A percentile compares a stretch with the other conserved stretches of the same genome.
Evolutionary conservation across 352 stramenopile species (phyloP).

Genomic region (Phytophthora ramorum): DNA sequence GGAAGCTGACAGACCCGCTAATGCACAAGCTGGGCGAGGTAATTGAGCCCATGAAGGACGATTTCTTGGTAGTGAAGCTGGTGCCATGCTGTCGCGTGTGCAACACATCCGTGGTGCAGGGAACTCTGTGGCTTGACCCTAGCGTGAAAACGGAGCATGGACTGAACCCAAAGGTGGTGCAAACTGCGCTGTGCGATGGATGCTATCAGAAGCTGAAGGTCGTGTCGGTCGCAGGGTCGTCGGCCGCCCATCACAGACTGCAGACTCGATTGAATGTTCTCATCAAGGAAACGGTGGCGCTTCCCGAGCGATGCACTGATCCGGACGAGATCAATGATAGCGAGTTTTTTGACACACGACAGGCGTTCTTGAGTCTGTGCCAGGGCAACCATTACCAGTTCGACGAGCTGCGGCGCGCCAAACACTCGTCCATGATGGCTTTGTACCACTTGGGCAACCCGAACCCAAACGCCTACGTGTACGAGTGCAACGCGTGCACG

Average conservation of each 20-base stretch:
- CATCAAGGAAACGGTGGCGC: constrained; percentile 59
- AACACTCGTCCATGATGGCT: constrained; percentile 99
- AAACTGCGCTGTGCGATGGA: constrained; percentile 77
- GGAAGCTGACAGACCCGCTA: constrained; percentile 75
- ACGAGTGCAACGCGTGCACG: constrained; percentile 88
- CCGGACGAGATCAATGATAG: constrained; percentile 87
- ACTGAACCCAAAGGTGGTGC: constrained; percentile 70
- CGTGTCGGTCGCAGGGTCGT: constrained; percentile 35
- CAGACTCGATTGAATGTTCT: constrained; percentile 61
- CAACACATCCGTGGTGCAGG: constrained; percentile 78
- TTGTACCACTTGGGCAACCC: constrained; percentile 99
- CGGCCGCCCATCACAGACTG: constrained; percentile 48
- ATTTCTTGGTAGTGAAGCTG: constrained; percentile 90
- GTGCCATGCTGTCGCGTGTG: constrained; percentile 85
- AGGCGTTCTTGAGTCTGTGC: constrained; percentile 98
- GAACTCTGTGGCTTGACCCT: constrained; percentile 69
- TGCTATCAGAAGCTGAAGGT: constrained; percentile 80
- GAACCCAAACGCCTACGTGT: constrained; percentile 88
- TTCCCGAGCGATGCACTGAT: constrained; percentile 79
- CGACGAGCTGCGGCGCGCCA: constrained; percentile 97
- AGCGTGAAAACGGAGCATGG: constrained; percentile 68
- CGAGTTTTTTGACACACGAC: constrained; percentile 96
- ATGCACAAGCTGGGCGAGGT: constrained; percentile 90
- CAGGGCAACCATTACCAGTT: constrained; percentile 99
- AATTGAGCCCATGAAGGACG: constrained; percentile 92